These are phyloP conservation scores for Biscogniauxia sp. DNA, from an alignment of 2,329 filamentous ascomycete species.

Conservation along the genomic window DNA sequence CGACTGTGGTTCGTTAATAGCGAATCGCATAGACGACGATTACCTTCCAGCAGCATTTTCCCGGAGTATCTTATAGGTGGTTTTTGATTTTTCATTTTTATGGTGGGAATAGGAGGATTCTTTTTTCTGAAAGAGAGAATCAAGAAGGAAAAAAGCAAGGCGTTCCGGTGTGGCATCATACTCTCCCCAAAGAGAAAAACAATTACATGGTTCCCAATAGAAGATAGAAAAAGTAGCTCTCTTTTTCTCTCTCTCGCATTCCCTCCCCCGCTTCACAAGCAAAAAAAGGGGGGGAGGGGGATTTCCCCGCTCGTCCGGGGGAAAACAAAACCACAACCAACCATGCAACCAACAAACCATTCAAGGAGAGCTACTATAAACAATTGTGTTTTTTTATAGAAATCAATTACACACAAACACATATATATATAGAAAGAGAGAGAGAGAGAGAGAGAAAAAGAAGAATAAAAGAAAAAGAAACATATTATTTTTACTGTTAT, in stretches of 20 bases:
- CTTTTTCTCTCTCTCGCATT: too few relatives aligned
- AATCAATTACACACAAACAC: too few relatives aligned
- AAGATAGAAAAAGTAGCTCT: constrained; percentile 14
- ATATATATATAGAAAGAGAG: too few relatives aligned
- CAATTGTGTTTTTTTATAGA: not conserved
- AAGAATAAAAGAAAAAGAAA: too few relatives aligned
- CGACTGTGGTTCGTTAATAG: constrained; percentile 6
- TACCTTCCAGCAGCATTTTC: constrained; percentile 14
- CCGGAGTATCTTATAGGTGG: constrained; percentile 17
- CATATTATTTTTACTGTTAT: too few relatives aligned
- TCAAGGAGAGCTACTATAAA: constrained; percentile 3
- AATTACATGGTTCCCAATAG: constrained; percentile 13
- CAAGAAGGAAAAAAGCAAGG: constrained; percentile 29
- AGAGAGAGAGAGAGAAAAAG: too few relatives aligned
- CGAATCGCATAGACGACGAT: constrained; percentile 14
- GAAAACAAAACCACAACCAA: too few relatives aligned
- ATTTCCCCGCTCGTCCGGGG: not conserved
- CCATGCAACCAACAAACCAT: too few relatives aligned
- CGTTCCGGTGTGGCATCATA: constrained; percentile 30
- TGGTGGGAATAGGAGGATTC: too few relatives aligned
- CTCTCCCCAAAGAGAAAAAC: constrained; percentile 18
- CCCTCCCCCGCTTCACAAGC: too few relatives aligned
- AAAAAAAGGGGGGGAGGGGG: too few relatives aligned
- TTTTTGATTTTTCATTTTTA: not conserved
- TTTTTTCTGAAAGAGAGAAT: constrained; percentile 1